Evolutionary conservation across 192 early-diverging fungal genomes (phyloP).

Genomic region (Podochytrium sp.): DNA sequence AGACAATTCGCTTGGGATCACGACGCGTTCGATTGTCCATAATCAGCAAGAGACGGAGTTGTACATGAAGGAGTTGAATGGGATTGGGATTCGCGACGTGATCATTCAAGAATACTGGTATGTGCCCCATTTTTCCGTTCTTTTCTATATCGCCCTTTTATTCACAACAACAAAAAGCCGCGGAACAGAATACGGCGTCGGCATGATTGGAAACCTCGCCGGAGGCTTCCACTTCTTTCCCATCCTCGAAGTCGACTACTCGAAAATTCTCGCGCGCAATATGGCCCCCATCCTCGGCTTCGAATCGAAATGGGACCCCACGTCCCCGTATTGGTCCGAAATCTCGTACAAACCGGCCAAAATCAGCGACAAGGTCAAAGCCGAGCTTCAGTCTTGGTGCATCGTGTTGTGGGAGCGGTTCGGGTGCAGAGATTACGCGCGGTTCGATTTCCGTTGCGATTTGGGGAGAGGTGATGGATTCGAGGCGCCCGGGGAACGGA

Average conservation of each 20-base stretch:
- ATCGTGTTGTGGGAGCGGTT: slow-evolving; percentile 53
- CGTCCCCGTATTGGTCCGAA: slow-evolving; percentile 56
- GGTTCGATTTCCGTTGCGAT: slow-evolving; percentile 55
- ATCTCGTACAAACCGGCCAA: slow-evolving; percentile 47
- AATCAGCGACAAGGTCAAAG: slow-evolving; percentile 26
- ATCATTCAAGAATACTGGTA: slow-evolving; percentile 59
- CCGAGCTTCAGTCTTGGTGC: slow-evolving; percentile 39
- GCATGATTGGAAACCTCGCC: slow-evolving; percentile 59
- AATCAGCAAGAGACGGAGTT: slow-evolving; percentile 41
- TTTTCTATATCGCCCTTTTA: neutral
- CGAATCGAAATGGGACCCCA: slow-evolving; percentile 65
- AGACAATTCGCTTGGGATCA: slow-evolving; percentile 65
- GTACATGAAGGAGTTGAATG: slow-evolving; percentile 47
- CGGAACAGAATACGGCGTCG: slow-evolving; percentile 58
- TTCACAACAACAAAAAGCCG: neutral
- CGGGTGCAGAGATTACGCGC: slow-evolving; percentile 57
- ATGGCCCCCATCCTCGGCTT: slow-evolving; percentile 61
- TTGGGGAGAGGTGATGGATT: slow-evolving; percentile 23
- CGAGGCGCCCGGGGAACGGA: slow-evolving; percentile 19
- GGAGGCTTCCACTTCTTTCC: slow-evolving; percentile 61
- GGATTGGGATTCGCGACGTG: slow-evolving; percentile 49
- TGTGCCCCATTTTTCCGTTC: too few species aligned
- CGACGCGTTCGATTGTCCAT: slow-evolving; percentile 49
- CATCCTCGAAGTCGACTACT: slow-evolving; percentile 57
- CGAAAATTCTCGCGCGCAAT: slow-evolving; percentile 42